Percentiles rank a stretch among this genome's conserved stretches.
Evolutionary conservation across 139 green algal genomes (phyloP).

Genomic region (Closterium sp.): DNA sequence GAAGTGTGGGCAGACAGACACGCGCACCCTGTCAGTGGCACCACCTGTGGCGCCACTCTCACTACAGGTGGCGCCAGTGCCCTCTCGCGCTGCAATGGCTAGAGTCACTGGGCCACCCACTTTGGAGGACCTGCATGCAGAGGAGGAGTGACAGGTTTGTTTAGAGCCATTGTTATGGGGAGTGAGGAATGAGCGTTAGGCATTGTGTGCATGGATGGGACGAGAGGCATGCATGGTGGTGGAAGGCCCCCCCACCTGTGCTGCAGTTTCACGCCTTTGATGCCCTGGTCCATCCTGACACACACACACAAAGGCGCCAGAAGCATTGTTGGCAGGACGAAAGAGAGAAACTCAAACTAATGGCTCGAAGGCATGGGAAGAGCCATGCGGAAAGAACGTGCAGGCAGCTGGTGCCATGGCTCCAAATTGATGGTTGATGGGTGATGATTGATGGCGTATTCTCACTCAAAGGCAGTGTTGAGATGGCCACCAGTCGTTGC

Average conservation of each 20-base stretch:
- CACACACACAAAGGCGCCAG: background rate
- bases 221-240: background rate
- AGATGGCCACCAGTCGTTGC: constrained; percentile 7
- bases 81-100: background rate
- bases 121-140: constrained; percentile 5
- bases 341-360: background rate
- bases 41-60: too few relatives aligned
- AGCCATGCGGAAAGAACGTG: background rate
- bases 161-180: too few relatives aligned
- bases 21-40: constrained; percentile 7
- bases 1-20: constrained; percentile 37
- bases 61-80: background rate
- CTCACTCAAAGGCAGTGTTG: constrained; percentile 33
- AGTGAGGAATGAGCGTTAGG: background rate
- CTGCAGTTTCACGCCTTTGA: background rate
- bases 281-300: background rate
- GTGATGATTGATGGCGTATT: background rate
- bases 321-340: background rate
- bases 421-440: background rate
- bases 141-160: background rate
- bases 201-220: background rate
- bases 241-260: background rate
- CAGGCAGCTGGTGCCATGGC: background rate
- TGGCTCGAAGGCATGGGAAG: background rate
- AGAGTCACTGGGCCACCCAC: constrained; percentile 29